Evolutionary conservation across 352 stramenopile genomes (phyloP), one percentile per base, ranked within the genome.

Genomic region (Blastocystis sp.): DNA sequence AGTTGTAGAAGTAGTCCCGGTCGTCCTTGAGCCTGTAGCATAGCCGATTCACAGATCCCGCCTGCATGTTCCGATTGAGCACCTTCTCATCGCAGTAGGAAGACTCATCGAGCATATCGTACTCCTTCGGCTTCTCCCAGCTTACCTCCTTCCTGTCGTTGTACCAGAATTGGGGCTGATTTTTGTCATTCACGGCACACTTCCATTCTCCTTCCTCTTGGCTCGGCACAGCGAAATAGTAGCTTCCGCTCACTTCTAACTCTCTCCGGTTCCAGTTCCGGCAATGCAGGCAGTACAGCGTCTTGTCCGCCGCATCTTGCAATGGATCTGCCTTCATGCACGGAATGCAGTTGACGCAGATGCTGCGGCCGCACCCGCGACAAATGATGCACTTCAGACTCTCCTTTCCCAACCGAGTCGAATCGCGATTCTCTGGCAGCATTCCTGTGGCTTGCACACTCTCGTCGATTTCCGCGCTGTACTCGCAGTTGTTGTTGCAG

Each of bases 401-500:
- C 7, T 59, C 71, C 48, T 64, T 81, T 7, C 28, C 38, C 17
- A 60, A n/a, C 38, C 10, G 38, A 21, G 48, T 19, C n/a, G 48
- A 6, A 42, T 24, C 54, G 21, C 24, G 3, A 3, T 45, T 9
- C 11, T n/a, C 11, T 17, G 52, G 28, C 38, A 59, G 42, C 21
- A 3, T 14, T 7, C 42, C 28, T 11, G 11, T 38, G 24, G 28
- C 61, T 28, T 45, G 45, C 28, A 62, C 61, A 6, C 42, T 3
- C n/a, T 64, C 69, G 45, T 79, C 69, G 28, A 64, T 19, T 21
- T 81, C 71, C 3, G 71, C 48, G 28, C 43, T 65, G 34, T 66
- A 63, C 45, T 81, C 71, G 60, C 71, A 81, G 24, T 81, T 81
- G 48, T 45, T n/a, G 45, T 81, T 81, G 3, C 71, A 81, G 17